Base-by-base conservation (phyloP, 306 rosid species). In the Corylus avellana region DNA sequence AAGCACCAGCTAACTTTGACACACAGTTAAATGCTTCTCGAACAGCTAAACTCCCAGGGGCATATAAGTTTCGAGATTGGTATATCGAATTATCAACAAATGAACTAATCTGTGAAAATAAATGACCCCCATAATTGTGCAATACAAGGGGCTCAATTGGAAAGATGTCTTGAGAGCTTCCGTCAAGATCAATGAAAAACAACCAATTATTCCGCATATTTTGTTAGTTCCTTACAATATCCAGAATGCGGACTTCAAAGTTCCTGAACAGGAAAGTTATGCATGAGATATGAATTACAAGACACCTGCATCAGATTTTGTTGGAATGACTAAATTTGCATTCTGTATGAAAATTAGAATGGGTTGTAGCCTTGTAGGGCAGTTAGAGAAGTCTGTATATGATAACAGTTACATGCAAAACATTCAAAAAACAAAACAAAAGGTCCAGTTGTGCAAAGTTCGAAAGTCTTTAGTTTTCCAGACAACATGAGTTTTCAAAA, bases 121-220 rank as follows among this genome's bases (percentile, higher is more conserved):
- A 49, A 61, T 87, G 78, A 72, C 82, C 87, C 16, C 90, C 84
- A 27, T 83, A 58, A 68, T 59, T 80, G 75, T 89, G 78, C 42
- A 85, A 75, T 25, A 83, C 57, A 66, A 92, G 78, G 9, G 92
- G 92, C 49, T 92, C 91, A 10, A 92, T 25, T 0, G 91, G 85
- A 29, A 89, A 81, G 54, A 82, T 79, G 61, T 91, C 81, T 0
- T 90, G 93, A 22, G 87, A 81, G 50, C 84, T 67, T 10, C 88
- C 89, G 84, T 96, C 99, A 6, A 90, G 89, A 89, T 91, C 93
- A 80, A 86, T 77, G 72, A 88, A 77, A 56, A 89, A 84, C 20
- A 90, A 81, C 94, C 96, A 87, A 84, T 89, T 81, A 80, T 86
- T 88, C 79, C 78, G 81, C 99, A 93, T 90, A 69, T 70, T 78